Percentiles rank a stretch among this genome's conserved stretches.
Conservation (phyloP, 208 protist genomes). For the Leishmania aethiopica region DNA sequence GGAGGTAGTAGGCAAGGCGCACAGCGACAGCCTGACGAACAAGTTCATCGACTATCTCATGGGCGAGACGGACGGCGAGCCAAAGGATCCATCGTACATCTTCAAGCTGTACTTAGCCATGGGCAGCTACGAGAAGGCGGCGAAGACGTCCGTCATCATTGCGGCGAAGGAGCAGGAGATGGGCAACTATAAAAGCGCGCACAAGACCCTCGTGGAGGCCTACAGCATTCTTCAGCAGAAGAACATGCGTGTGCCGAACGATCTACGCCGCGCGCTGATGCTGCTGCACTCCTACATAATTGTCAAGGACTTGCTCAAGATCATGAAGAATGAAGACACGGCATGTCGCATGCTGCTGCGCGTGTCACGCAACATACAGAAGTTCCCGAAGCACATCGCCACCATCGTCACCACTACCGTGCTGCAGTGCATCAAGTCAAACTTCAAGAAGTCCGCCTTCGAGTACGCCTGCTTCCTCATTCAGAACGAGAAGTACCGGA, state of each 20-base stretch:
- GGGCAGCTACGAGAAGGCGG: constrained; percentile 95
- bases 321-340: constrained; percentile 87
- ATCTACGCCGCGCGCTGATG: constrained; percentile 92
- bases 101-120: constrained; percentile 97
- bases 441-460: constrained; percentile 94
- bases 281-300: constrained; percentile 97
- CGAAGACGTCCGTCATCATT: constrained; percentile 96
- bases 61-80: constrained; percentile 94
- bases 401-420: constrained; percentile 96
- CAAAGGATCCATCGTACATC: constrained; percentile 97
- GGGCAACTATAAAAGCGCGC: constrained; percentile 94
- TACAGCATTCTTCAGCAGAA: constrained; percentile 88
- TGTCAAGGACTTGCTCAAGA: constrained; percentile 93
- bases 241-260: constrained; percentile 89
- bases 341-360: constrained; percentile 96
- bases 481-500: constrained; percentile 94
- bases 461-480: constrained; percentile 96
- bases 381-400: constrained; percentile 95
- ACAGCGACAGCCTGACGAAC: constrained; percentile 93
- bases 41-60: constrained; percentile 97
- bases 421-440: constrained; percentile 94
- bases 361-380: constrained; percentile 94
- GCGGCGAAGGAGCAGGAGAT: constrained; percentile 94
- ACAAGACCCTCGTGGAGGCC: constrained; percentile 95
- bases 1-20: constrained; percentile 92